Percentiles rank a stretch among this genome's conserved stretches.
phyloP scores from a whole-genome alignment of 2,329 filamentous ascomycete species.

The Bertia moriformis region DNA sequence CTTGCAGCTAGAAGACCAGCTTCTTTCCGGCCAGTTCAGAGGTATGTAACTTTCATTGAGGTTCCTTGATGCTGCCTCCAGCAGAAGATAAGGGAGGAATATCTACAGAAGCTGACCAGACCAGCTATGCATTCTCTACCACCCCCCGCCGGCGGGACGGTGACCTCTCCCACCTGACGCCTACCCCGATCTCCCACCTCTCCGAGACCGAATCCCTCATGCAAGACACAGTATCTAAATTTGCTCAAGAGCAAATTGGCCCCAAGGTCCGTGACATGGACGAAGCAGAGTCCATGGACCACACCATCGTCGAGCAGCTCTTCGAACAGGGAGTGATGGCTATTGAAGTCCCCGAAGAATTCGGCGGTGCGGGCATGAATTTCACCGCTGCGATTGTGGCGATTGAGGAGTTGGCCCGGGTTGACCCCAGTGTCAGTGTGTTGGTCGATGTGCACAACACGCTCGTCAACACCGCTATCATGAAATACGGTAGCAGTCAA shows the following conservation, averaged over 20 bases:
- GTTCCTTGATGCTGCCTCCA: background rate
- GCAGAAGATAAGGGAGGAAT: no score
- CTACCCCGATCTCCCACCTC: slow-evolving; percentile 58
- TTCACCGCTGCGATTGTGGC: slow-evolving; percentile 64
- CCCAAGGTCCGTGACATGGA: slow-evolving; percentile 66
- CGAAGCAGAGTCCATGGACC: slow-evolving; percentile 59
- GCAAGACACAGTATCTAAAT: slow-evolving; percentile 56
- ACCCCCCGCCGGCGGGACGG: slow-evolving; percentile 22
- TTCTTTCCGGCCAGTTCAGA: background rate
- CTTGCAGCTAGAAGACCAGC: background rate
- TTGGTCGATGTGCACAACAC: slow-evolving; percentile 67
- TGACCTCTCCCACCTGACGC: slow-evolving; percentile 44
- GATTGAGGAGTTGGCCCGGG: slow-evolving; percentile 59
- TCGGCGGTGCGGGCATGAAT: slow-evolving; percentile 63
- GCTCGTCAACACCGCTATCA: slow-evolving; percentile 54
- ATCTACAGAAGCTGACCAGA: background rate
- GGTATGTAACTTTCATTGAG: background rate
- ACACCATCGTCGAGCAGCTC: slow-evolving; percentile 49
- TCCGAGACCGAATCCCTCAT: slow-evolving; percentile 58
- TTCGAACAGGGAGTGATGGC: slow-evolving; percentile 67
- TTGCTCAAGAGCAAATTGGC: slow-evolving; percentile 52
- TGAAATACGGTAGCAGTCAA: slow-evolving; percentile 49
- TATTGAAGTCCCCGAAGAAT: slow-evolving; percentile 63
- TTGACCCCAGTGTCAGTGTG: slow-evolving; percentile 62
- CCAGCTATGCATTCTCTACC: slow-evolving; percentile 16